Evolutionary conservation across 2,329 filamentous ascomycete genomes (phyloP), one percentile per base, ranked within the genome.

Genomic region (Graphilbum ipis-grandicollis): DNA sequence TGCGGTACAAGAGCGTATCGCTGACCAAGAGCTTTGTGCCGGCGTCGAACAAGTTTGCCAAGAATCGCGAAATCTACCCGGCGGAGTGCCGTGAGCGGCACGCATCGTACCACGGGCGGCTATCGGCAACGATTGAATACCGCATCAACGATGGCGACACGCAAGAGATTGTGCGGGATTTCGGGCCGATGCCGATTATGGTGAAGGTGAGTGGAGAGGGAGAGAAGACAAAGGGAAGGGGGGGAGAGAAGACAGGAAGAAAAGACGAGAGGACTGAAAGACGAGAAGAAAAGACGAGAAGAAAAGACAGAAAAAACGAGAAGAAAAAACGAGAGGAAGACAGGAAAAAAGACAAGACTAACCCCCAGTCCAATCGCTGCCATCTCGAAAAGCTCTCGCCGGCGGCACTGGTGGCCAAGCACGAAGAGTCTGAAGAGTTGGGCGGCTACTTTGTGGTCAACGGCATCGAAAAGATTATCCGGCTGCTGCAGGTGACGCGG

Each of bases 391-490:
- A 79, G 43, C 77, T 86, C 49, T 78, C 83, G 6, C 90, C 90
- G 0, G 77, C 78, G 10, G 68, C 80, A 49, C 68, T 98, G 14
- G 84, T 96, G 22, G 68, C 79, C 44, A 74, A 75, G 42, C 93
- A 94, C 54, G 90, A 98, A 59, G 90, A 98, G 57, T 81, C 86
- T 0, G 90, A 98, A 57, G 90, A 98, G 57, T 60, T 96, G 23
- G 90, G 90, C 28, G 90, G 90, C 32, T 98, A 96, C 56, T 98
- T 96, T 52, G 75, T 98, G 49, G 81, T 98, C 50, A 98, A 98
- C 55, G 90, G 90, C 45, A 93, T 86, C 51, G 90, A 98, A 57
- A 96, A 94, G 62, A 73, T 96, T 40, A 85, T 96, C 48, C 83
- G 90, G 52, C 75, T 96, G 63, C 67, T 98, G 43, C 77, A 93